These are phyloP conservation scores for Melanopsichium pennsylvanicum DNA, from an alignment of 1,284 basidiomycete species.

Conservation along the genomic window DNA sequence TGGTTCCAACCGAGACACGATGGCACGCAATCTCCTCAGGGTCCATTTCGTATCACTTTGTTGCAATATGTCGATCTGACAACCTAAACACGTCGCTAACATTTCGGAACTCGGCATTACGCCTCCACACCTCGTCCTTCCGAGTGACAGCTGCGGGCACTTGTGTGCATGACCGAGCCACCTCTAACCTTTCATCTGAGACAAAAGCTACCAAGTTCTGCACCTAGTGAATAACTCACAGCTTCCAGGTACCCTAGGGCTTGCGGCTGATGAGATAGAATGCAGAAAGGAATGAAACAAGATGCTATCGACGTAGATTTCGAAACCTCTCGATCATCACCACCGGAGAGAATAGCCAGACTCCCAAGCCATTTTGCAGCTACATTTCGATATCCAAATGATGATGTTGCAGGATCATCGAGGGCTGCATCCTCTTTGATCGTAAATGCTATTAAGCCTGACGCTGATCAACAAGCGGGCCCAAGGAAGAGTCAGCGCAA, in stretches of 20 bases:
- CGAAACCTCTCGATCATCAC: background rate
- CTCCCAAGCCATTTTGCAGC: conserved; percentile 25
- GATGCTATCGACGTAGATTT: background rate
- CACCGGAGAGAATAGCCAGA: background rate
- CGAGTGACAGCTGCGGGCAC: background rate
- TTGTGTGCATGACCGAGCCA: background rate
- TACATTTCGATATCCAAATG: conserved; percentile 6
- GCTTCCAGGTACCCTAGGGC: too few relatives aligned
- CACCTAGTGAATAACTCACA: too few relatives aligned
- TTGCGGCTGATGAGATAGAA: too few relatives aligned
- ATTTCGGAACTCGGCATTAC: conserved; percentile 11
- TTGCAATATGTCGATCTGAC: background rate
- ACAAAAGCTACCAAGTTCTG: too few relatives aligned
- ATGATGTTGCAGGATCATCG: background rate
- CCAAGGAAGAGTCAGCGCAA: conserved; percentile 13
- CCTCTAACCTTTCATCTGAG: too few relatives aligned
- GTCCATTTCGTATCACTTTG: background rate
- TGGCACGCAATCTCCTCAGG: too few relatives aligned
- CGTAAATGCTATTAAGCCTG: background rate
- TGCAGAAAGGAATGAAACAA: background rate
- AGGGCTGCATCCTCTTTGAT: background rate
- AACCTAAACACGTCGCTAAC: background rate
- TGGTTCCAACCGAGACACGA: too few relatives aligned
- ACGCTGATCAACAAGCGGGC: background rate
- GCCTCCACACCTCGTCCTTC: conserved; percentile 11